Percentiles rank a stretch among this genome's conserved stretches.
phyloP scores from a whole-genome alignment of 2,329 filamentous ascomycete genomes.

The Rhynchosporium graminicola region DNA sequence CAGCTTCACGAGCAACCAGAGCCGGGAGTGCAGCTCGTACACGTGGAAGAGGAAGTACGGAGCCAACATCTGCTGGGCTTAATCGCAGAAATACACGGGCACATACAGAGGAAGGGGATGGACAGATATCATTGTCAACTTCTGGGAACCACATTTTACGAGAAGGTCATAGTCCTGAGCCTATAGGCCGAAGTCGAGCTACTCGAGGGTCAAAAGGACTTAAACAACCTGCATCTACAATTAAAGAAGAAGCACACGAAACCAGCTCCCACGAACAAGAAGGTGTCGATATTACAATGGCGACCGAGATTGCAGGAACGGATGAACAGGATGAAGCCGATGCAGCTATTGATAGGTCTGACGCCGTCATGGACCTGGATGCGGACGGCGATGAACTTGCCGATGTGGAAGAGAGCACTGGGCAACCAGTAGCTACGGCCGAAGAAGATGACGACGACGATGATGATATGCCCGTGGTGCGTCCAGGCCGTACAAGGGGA shows the following conservation, averaged over 20 bases:
- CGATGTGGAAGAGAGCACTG: slow-evolving; percentile 18
- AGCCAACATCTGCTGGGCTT: slow-evolving; percentile 34
- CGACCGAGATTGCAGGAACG: slow-evolving; percentile 34
- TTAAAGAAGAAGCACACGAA: slow-evolving; percentile 41
- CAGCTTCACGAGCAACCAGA: slow-evolving; percentile 31
- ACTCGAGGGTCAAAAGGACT: slow-evolving; percentile 39
- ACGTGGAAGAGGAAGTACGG: slow-evolving; percentile 32
- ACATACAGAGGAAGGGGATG: slow-evolving; percentile 51
- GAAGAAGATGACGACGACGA: slow-evolving; percentile 39
- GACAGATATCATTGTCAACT: slow-evolving; percentile 59
- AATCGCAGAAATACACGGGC: slow-evolving; percentile 37
- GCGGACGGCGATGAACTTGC: slow-evolving; percentile 28
- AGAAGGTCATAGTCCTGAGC: slow-evolving; percentile 57
- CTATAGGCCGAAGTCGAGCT: slow-evolving; percentile 41
- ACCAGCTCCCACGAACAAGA: slow-evolving; percentile 38
- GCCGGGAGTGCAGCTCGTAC: slow-evolving; percentile 36
- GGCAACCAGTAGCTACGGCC: slow-evolving; percentile 17
- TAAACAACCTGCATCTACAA: slow-evolving; percentile 38
- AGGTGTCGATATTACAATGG: slow-evolving; percentile 28
- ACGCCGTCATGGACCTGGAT: slow-evolving; percentile 23
- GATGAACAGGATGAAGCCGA: slow-evolving; percentile 36
- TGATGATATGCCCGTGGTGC: slow-evolving; percentile 43
- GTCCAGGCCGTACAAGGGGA: slow-evolving; percentile 43
- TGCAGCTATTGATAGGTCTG: slow-evolving; percentile 19
- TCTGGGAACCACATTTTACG: slow-evolving; percentile 60